Conservation (phyloP, 2,329 filamentous ascomycete species). For the Fusarium pseudograminearum region DNA sequence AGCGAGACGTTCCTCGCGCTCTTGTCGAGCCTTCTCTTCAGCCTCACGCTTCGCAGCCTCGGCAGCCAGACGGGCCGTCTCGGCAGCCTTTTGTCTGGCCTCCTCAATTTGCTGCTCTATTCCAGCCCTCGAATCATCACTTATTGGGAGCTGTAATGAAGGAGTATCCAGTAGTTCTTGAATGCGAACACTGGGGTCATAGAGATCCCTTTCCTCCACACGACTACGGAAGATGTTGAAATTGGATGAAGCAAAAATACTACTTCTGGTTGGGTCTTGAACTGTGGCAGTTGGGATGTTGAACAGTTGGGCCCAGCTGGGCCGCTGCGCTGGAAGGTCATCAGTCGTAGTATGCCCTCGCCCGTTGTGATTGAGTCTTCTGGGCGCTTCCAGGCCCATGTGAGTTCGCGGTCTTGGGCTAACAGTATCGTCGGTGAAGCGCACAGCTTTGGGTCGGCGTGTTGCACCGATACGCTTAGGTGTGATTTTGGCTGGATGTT, state of each 20-base stretch:
- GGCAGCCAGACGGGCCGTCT: slow-evolving; percentile 46
- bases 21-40: slow-evolving; percentile 42
- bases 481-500: slow-evolving; percentile 22
- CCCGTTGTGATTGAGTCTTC: slow-evolving; percentile 16
- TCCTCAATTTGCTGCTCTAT: slow-evolving; percentile 45
- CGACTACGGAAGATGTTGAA: slow-evolving; percentile 10
- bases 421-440: slow-evolving; percentile 48
- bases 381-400: slow-evolving; percentile 45
- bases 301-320: slow-evolving; percentile 27
- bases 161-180: slow-evolving; percentile 46
- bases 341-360: slow-evolving; percentile 3
- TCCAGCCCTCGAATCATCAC: slow-evolving; percentile 47
- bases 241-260: background rate
- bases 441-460: slow-evolving; percentile 47
- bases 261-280: slow-evolving; percentile 13
- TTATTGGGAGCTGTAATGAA: slow-evolving; percentile 46
- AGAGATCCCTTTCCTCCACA: slow-evolving; percentile 16
- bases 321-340: slow-evolving; percentile 28
- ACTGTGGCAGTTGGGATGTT: slow-evolving; percentile 10
- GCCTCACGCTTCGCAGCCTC: slow-evolving; percentile 43
- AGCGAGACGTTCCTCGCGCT: slow-evolving; percentile 48
- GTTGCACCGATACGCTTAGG: slow-evolving; percentile 47
- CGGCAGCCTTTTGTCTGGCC: slow-evolving; percentile 40
- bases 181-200: slow-evolving; percentile 41
- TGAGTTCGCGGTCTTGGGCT: slow-evolving; percentile 47